Percentiles rank a stretch among this genome's conserved stretches.
Conservation (phyloP, 75 land plant species). For the Selaginella moellendorffii region DNA sequence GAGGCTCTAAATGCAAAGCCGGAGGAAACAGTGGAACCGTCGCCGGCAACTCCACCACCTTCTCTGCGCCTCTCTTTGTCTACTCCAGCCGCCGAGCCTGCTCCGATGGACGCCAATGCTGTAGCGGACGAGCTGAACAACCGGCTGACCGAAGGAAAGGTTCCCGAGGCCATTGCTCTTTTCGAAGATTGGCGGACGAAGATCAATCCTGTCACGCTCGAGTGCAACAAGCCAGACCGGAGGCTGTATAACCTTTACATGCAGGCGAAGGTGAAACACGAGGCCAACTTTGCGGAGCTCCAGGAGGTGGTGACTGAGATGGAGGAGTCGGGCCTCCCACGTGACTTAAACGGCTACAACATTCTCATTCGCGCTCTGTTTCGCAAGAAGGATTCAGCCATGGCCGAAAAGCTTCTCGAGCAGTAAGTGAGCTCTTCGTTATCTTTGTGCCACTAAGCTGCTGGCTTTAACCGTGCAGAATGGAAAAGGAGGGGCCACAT, state of each 20-base stretch:
- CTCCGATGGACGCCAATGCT: not conserved
- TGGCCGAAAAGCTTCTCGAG: slow-evolving; percentile 14
- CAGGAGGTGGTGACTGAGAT: slow-evolving; percentile 13
- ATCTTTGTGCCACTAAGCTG: no score
- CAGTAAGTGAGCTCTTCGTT: not conserved
- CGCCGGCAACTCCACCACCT: not conserved
- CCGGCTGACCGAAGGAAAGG: slow-evolving; percentile 15
- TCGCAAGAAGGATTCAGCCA: slow-evolving; percentile 14
- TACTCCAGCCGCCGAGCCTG: not conserved
- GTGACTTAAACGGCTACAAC: slow-evolving; percentile 16
- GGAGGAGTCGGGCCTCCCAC: slow-evolving; percentile 15
- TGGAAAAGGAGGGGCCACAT: slow-evolving; percentile 20
- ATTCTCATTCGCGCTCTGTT: slow-evolving; percentile 17
- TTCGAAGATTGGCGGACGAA: slow-evolving; percentile 20
- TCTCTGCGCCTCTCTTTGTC: not conserved
- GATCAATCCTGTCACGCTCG: slow-evolving; percentile 4
- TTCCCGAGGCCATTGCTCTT: slow-evolving; percentile 15
- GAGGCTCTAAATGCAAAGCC: not conserved
- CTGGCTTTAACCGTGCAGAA: slow-evolving; percentile 4
- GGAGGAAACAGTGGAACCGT: not conserved
- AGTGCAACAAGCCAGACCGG: slow-evolving; percentile 17
- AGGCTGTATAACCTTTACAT: slow-evolving; percentile 17
- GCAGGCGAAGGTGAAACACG: slow-evolving; percentile 18
- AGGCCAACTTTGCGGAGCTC: slow-evolving; percentile 11
- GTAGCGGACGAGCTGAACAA: slow-evolving; percentile 16